These are phyloP conservation scores for Sarocladium brachiariae DNA, from an alignment of 2,329 filamentous ascomycete genomes.

Conservation along the genomic window DNA sequence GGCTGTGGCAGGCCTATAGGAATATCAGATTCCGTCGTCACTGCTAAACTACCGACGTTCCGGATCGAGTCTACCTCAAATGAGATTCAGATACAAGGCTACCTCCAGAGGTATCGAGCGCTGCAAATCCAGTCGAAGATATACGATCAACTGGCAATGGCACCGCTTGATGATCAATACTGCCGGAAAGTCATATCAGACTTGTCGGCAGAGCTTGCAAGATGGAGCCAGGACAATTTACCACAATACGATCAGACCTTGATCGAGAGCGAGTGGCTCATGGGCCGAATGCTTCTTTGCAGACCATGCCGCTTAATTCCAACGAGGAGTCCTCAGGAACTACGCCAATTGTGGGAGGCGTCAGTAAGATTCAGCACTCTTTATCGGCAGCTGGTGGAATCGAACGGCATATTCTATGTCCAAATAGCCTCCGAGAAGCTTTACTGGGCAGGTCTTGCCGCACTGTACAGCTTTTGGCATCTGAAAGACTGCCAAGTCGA, in stretches of 20 bases:
- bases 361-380: slow-evolving; percentile 14
- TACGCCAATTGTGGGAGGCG: slow-evolving; percentile 16
- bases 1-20: slow-evolving; percentile 17
- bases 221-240: slow-evolving; percentile 14
- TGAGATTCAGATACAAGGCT: slow-evolving; percentile 16
- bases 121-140: slow-evolving; percentile 18
- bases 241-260: slow-evolving; percentile 15
- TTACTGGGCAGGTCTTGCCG: slow-evolving; percentile 17
- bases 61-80: slow-evolving; percentile 17
- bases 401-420: slow-evolving; percentile 19
- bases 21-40: slow-evolving; percentile 17
- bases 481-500: slow-evolving; percentile 7
- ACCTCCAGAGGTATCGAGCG: slow-evolving; percentile 18
- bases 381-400: slow-evolving; percentile 18
- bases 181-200: slow-evolving; percentile 5
- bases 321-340: slow-evolving; percentile 11
- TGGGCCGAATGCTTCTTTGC: slow-evolving; percentile 17
- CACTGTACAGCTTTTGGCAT: slow-evolving; percentile 18
- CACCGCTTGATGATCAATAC: neutral
- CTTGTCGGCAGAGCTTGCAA: slow-evolving; percentile 10
- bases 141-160: slow-evolving; percentile 14
- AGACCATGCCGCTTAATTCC: slow-evolving; percentile 16
- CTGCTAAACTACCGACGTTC: slow-evolving; percentile 16
- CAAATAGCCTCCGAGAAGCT: slow-evolving; percentile 20
- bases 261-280: slow-evolving; percentile 18